These are phyloP conservation scores for Aspergillus pseudotamarii DNA, from an alignment of 2,329 filamentous ascomycete species.

Conservation along the genomic window DNA sequence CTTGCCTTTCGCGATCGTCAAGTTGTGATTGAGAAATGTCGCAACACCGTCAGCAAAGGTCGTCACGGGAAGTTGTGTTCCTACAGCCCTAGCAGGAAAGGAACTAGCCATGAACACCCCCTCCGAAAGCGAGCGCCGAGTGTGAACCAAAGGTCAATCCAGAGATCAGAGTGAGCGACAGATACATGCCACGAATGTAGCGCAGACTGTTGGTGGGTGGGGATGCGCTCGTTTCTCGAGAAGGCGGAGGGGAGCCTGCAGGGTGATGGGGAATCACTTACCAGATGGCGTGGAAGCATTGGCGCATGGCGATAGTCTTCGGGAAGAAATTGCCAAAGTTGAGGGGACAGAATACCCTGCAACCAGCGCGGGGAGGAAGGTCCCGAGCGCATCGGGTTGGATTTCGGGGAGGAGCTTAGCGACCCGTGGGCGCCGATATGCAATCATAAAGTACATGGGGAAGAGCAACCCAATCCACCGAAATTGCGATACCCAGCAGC, in stretches of 20 bases:
- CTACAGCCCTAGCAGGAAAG: background rate
- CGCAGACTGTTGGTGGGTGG: background rate
- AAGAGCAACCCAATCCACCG: slow-evolving; percentile 9
- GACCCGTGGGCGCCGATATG: slow-evolving; percentile 7
- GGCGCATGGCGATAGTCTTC: background rate
- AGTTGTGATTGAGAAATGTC: slow-evolving; percentile 14
- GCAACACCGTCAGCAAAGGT: slow-evolving; percentile 3
- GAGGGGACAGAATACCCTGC: slow-evolving; percentile 5
- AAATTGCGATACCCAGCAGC: background rate
- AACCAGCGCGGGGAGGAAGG: slow-evolving; percentile 8
- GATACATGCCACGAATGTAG: background rate
- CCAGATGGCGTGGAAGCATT: slow-evolving; percentile 15
- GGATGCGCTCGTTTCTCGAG: background rate
- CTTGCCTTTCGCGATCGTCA: slow-evolving; percentile 7
- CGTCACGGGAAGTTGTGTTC: background rate
- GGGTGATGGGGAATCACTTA: slow-evolving; percentile 14
- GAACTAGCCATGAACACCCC: background rate
- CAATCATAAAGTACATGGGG: slow-evolving; percentile 4
- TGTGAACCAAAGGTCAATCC: background rate
- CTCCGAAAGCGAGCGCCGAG: background rate
- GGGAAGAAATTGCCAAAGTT: slow-evolving; percentile 10
- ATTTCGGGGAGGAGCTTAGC: slow-evolving; percentile 4
- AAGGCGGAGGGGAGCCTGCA: slow-evolving; percentile 9
- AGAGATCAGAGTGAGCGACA: background rate
- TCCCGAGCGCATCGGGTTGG: background rate